phyloP scores from a whole-genome alignment of 106 monocot genomes.

The Phalaenopsis equestris region DNA sequence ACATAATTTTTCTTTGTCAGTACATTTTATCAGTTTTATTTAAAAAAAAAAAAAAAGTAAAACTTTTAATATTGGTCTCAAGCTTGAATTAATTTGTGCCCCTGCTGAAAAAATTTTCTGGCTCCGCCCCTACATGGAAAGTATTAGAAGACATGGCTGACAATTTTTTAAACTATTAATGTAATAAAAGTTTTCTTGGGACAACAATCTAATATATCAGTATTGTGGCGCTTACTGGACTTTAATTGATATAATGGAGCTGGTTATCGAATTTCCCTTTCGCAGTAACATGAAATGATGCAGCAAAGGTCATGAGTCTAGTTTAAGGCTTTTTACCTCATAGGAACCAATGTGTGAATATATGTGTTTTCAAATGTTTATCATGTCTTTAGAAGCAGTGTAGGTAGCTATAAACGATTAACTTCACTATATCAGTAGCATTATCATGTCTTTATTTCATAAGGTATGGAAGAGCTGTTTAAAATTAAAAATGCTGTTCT shows the following conservation, averaged over 20 bases:
- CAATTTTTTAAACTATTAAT: not conserved
- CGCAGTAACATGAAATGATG: not conserved
- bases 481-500: not conserved
- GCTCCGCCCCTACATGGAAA: not conserved
- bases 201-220: not conserved
- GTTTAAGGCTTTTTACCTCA: not conserved
- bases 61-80: too few relatives aligned
- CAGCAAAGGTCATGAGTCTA: not conserved
- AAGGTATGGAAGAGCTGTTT: not conserved
- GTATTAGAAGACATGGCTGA: not conserved
- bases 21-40: too few relatives aligned
- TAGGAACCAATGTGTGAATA: not conserved
- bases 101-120: too few relatives aligned
- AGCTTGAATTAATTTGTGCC: too few relatives aligned
- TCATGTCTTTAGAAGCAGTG: not conserved
- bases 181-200: not conserved
- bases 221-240: not conserved
- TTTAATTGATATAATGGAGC: not conserved
- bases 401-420: not conserved
- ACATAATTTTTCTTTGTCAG: too few relatives aligned
- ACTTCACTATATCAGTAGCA: not conserved
- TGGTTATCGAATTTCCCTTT: not conserved
- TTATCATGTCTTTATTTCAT: not conserved
- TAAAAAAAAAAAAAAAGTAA: too few relatives aligned
- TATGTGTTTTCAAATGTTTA: not conserved